These are phyloP conservation scores for Colletotrichum sp. DNA, from an alignment of 2,329 filamentous ascomycete species.

Conservation along the genomic window DNA sequence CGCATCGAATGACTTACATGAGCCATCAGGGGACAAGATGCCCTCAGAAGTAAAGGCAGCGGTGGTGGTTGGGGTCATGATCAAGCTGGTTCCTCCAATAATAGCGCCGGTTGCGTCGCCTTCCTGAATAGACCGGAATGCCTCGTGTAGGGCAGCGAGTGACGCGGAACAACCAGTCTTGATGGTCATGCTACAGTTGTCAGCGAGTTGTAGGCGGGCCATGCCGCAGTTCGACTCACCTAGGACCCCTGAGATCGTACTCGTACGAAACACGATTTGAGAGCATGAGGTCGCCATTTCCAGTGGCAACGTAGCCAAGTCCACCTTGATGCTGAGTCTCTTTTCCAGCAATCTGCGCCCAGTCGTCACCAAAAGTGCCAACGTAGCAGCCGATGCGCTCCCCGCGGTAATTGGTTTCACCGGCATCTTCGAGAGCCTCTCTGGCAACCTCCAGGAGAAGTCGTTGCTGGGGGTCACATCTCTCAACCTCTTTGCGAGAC, in stretches of 20 bases:
- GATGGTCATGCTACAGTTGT: constrained; percentile 26
- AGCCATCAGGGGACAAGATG: constrained; percentile 19
- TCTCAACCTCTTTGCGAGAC: constrained; percentile 26
- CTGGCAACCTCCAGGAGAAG: background rate
- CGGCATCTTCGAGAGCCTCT: constrained; percentile 20
- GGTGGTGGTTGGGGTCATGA: constrained; percentile 29
- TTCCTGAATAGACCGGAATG: constrained; percentile 20
- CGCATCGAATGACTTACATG: constrained; percentile 33
- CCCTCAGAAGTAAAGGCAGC: constrained; percentile 3
- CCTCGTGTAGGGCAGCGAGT: constrained; percentile 27
- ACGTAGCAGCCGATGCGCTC: constrained; percentile 30
- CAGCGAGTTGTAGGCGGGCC: background rate
- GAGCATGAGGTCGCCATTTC: constrained; percentile 27
- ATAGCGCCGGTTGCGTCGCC: constrained; percentile 23
- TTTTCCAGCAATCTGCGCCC: constrained; percentile 14
- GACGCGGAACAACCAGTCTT: constrained; percentile 31
- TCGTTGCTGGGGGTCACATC: constrained; percentile 9
- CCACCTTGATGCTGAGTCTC: background rate
- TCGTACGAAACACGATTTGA: constrained; percentile 36
- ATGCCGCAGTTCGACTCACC: constrained; percentile 17
- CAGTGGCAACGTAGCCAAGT: constrained; percentile 1
- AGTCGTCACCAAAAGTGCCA: constrained; percentile 31
- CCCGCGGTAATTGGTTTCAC: constrained; percentile 27
- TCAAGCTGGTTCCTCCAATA: constrained; percentile 28
- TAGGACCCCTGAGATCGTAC: constrained; percentile 34